Evolutionary conservation across 2,329 filamentous ascomycete species (phyloP).

Genomic region (Septoria linicola): DNA sequence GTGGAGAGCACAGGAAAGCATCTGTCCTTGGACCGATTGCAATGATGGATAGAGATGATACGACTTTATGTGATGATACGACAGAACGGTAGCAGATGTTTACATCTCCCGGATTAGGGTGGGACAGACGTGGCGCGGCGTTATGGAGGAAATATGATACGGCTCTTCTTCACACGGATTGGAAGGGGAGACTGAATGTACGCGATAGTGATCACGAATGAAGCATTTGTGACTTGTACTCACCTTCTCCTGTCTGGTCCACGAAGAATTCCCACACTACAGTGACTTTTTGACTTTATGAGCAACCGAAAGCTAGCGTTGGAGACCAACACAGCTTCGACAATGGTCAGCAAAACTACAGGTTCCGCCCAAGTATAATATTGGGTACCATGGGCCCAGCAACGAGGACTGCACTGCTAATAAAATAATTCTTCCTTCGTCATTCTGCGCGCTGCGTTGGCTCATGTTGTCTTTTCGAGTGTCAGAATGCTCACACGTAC

Average conservation of each 20-base stretch:
- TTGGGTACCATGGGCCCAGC: not conserved
- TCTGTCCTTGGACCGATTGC: not conserved
- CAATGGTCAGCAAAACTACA: conserved; percentile 3
- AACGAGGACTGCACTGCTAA: too few relatives aligned
- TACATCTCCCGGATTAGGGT: conserved; percentile 4
- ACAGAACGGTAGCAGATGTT: conserved; percentile 9
- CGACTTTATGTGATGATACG: conserved; percentile 13
- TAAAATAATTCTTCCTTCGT: too few relatives aligned
- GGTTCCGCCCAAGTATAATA: not conserved
- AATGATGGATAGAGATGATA: conserved; percentile 2
- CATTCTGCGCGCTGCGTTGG: too few relatives aligned
- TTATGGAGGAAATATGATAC: conserved; percentile 4
- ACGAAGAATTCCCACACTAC: not conserved
- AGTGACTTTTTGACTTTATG: not conserved
- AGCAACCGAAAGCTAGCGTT: not conserved
- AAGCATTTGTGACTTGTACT: not conserved
- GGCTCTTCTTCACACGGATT: conserved; percentile 4
- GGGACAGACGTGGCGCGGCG: not conserved
- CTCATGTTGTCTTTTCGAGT: too few relatives aligned
- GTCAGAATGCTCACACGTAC: too few relatives aligned
- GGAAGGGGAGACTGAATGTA: not conserved
- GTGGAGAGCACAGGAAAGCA: not conserved
- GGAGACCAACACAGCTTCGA: not conserved
- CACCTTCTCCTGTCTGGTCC: not conserved
- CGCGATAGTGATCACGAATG: not conserved